Conservation (phyloP, 2,329 filamentous ascomycete species). For the Microsporum ferrugineum region DNA sequence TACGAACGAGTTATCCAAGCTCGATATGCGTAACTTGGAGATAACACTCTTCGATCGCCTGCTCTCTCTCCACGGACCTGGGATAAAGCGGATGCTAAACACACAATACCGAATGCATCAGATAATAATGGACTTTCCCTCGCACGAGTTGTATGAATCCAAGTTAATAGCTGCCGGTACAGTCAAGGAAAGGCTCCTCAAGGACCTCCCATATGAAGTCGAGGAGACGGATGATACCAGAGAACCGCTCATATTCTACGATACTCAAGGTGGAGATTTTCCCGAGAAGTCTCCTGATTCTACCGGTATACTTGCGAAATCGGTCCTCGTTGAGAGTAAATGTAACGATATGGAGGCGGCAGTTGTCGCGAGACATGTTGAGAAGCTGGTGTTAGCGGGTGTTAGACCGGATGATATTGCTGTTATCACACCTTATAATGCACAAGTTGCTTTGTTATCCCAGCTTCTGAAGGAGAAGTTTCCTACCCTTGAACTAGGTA, state of each 20-base stretch:
- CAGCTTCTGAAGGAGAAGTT: constrained; percentile 66
- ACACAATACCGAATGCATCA: constrained; percentile 98
- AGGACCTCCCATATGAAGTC: constrained; percentile 65
- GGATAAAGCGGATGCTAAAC: constrained; percentile 88
- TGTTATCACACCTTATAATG: constrained; percentile 92
- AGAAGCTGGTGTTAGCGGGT: constrained; percentile 63
- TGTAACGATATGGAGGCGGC: constrained; percentile 84
- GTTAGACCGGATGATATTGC: constrained; percentile 77
- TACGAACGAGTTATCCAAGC: constrained; percentile 23
- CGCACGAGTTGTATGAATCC: constrained; percentile 72
- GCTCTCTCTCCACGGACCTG: constrained; percentile 64
- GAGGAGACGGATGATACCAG: constrained; percentile 71
- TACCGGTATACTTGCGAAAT: constrained; percentile 40
- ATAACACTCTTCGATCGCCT: constrained; percentile 89
- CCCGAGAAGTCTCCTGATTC: constrained; percentile 71
- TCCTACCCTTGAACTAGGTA: constrained; percentile 83
- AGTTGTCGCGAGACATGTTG: constrained; percentile 67
- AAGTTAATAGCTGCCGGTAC: constrained; percentile 68
- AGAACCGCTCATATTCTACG: constrained; percentile 84
- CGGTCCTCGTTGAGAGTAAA: constrained; percentile 61
- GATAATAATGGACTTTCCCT: constrained; percentile 88
- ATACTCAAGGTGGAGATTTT: constrained; percentile 91
- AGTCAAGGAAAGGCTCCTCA: constrained; percentile 64
- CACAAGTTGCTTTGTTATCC: constrained; percentile 71
- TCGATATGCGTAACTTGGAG: constrained; percentile 49